Base-by-base conservation (phyloP, 2,329 filamentous ascomycete genomes). In the Aspergillus vadensis region DNA sequence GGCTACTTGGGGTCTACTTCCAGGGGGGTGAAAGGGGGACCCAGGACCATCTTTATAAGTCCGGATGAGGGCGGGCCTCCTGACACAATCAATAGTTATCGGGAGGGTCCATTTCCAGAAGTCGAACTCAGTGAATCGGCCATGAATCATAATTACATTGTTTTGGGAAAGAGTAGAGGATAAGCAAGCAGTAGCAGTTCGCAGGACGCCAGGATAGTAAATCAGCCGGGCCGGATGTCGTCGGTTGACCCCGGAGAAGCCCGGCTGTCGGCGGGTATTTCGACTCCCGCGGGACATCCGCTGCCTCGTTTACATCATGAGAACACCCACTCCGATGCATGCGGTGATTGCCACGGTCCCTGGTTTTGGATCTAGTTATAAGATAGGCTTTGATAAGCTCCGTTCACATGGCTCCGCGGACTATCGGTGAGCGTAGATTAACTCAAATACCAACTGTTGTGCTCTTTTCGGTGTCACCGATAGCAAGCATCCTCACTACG, bases 221-320 rank as follows among this genome's bases (percentile, higher is more conserved):
- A 25, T n/a, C 41, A 5, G 19, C 17, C 41, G n/a, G 41, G 23
- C 23, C 44, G 63, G 60, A 58, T 60, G 50, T 50, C 41, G 44
- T n/a, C 67, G 67, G 67, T 21, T 69, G 55, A 19, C 27, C 8
- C 48, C 63, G 67, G 67, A 27, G 62, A 51, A 63, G 51, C 38
- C 23, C 55, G 65, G 65, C 32, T 60, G 49, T 43, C 2, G 25
- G 10, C 67, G 67, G 67, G 56, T 67, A 63, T 68, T 61, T 65
- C 12, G 38, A 15, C 52, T 57, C 65, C 36, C 52, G 19, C 15
- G 38, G n/a, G 23, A 27, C 12, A 32, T 10, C 32, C 17, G 17
- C 25, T 36, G 39, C 30, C 52, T 15, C 52, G 39, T 49, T 49
- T 49, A 49, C 47, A 49, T 49, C 47, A 49, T 32, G 25, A n/a